These are phyloP conservation scores for Begonia fuchsioides DNA, from an alignment of 306 rosid genomes.

Conservation along the genomic window DNA sequence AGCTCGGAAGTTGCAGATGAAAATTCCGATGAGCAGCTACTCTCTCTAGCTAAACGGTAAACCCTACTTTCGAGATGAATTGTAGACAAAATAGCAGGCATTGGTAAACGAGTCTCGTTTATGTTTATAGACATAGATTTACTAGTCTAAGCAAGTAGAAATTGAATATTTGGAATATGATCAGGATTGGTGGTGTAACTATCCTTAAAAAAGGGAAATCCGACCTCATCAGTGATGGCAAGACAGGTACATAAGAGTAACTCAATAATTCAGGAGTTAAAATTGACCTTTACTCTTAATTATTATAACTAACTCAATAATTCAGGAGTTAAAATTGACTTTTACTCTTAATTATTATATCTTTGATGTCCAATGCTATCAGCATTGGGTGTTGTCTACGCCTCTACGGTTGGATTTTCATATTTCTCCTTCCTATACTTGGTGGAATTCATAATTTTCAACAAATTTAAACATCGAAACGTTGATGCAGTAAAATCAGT, in stretches of 20 bases:
- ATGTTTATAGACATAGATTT: too few relatives aligned
- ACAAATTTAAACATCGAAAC: too few relatives aligned
- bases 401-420: background rate
- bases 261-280: too few relatives aligned
- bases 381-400: too few relatives aligned
- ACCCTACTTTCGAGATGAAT: slow-evolving; percentile 5
- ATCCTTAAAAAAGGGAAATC: slow-evolving; percentile 67
- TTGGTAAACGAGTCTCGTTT: too few relatives aligned
- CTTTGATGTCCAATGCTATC: too few relatives aligned
- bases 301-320: too few relatives aligned
- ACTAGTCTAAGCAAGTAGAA: too few relatives aligned
- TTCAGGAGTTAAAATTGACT: too few relatives aligned
- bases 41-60: slow-evolving; percentile 55
- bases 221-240: slow-evolving; percentile 70
- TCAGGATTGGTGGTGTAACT: slow-evolving; percentile 81
- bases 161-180: slow-evolving; percentile 12
- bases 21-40: slow-evolving; percentile 41
- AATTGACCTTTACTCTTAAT: too few relatives aligned
- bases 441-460: background rate
- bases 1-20: slow-evolving; percentile 43
- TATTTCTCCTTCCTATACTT: background rate
- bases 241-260: slow-evolving; percentile 53
- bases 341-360: too few relatives aligned
- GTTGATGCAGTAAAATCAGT: slow-evolving; percentile 54
- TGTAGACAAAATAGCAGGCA: background rate